Conservation (phyloP, 768 basidiomycete species). For the Sistotremastrum suecicum region DNA sequence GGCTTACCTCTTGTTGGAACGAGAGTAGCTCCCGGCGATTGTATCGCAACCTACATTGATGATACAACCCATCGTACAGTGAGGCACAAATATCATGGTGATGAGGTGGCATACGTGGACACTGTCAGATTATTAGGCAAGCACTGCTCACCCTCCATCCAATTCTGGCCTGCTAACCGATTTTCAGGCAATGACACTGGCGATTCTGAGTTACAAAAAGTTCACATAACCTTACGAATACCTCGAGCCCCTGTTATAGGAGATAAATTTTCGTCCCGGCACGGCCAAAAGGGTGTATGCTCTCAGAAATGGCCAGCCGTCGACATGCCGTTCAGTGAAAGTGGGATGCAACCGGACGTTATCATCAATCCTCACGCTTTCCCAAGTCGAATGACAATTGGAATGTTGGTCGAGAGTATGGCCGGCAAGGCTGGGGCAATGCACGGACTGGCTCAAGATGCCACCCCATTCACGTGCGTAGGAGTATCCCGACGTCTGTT, state of each 20-base stretch:
- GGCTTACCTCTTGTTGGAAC: conserved; percentile 75
- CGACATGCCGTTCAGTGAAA: conserved; percentile 99
- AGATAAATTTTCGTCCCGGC: conserved; percentile 98
- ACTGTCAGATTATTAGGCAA: conserved; percentile 81
- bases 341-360: conserved; percentile 96
- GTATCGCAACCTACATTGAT: conserved; percentile 77
- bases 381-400: conserved; percentile 99
- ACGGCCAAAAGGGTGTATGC: conserved; percentile 99
- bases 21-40: conserved; percentile 56
- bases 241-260: conserved; percentile 94
- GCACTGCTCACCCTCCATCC: conserved; percentile 8
- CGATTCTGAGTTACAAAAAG: conserved; percentile 78
- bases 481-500: conserved; percentile 2
- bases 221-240: conserved; percentile 87
- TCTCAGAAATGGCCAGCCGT: conserved; percentile 97
- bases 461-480: conserved; percentile 89
- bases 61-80: conserved; percentile 71
- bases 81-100: conserved; percentile 92
- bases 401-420: conserved; percentile 99
- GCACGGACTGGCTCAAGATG: conserved; percentile 97
- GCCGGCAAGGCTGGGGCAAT: conserved; percentile 98
- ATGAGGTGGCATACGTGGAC: conserved; percentile 82
- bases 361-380: conserved; percentile 99
- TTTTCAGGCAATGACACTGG: conserved; percentile 66
- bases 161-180: neutral